Percentiles rank a stretch among this genome's conserved stretches.
phyloP scores from a whole-genome alignment of 2,329 filamentous ascomycete species.

The Hymenoscyphus linearis region DNA sequence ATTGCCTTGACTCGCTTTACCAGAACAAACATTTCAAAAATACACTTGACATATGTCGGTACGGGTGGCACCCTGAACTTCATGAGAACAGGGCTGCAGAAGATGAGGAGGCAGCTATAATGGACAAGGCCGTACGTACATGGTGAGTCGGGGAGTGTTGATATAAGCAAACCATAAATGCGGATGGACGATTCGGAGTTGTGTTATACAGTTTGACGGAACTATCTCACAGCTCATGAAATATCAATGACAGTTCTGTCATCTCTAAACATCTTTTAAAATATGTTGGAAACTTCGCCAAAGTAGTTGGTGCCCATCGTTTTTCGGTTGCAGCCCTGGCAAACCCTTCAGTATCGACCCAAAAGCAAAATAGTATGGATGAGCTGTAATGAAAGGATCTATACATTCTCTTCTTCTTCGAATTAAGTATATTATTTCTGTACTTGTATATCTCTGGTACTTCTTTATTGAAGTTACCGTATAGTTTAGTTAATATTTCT shows the following conservation, averaged over 20 bases:
- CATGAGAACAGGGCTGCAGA: neutral
- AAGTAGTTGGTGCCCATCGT: neutral
- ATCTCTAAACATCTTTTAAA: neutral
- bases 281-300: neutral
- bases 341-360: neutral
- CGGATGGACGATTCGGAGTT: neutral
- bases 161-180: neutral
- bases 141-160: neutral
- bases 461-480: too few relatives aligned
- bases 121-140: neutral
- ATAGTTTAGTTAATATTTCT: too few relatives aligned
- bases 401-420: neutral
- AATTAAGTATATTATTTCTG: neutral
- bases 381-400: neutral
- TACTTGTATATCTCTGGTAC: neutral
- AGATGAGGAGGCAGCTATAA: neutral
- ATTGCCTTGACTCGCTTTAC: constrained; percentile 5
- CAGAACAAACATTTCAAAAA: neutral
- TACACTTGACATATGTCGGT: constrained; percentile 4
- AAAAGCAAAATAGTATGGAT: neutral
- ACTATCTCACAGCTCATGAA: neutral
- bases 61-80: constrained; percentile 13
- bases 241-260: neutral
- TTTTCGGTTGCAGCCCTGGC: neutral
- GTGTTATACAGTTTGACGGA: neutral